Base-by-base conservation (phyloP, 257 asterid species). In the Apocynum venetum region DNA sequence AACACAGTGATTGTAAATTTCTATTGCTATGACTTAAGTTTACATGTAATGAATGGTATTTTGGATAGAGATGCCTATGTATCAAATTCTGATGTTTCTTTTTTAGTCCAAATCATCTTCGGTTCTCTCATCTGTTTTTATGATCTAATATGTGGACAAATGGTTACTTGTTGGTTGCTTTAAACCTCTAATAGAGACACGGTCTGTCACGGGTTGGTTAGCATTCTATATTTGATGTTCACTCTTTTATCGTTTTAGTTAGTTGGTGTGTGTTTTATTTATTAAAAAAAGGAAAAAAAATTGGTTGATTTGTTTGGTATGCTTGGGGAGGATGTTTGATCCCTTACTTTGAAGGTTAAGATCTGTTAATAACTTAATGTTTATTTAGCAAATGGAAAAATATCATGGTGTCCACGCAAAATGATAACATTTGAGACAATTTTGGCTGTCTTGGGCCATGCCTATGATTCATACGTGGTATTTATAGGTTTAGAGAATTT, bases 1-100 rank as follows among this genome's bases (percentile, higher is more conserved):
- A 85, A 75, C 93, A 9, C 96, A 88, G 82, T 90, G 75, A 83
- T 40, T 82, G 83, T 83, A 71, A 63, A 73, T 83, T 67, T 56
- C 4, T 59, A n/a, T 36, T 72, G 75, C 66, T 76, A 49, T 15
- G 65, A 41, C 36, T 70, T 43, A 8, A 36, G 44, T 43, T 57
- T 48, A 57, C 47, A 66, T 76, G 77, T 73, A 71, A 72, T 41
- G 9, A 36, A 36, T 52, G 43, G 80, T 64, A 67, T 20, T 60
- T 60, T 40, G 44, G 31, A 44, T 1, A 41, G 48, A 31, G 55
- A 17, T 43, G 5, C 55, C 46, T 20, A 14, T 64, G 69, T 14
- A 53, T 0, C 70, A 20, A 44, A 3, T 1, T 25, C 71, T 46
- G 10, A 38, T 19, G 19, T 3, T 74, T 17, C 20, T 15, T 17